These are phyloP conservation scores for Ochromonas danica DNA, from an alignment of 108 stramenopile genomes.

Conservation along the genomic window DNA sequence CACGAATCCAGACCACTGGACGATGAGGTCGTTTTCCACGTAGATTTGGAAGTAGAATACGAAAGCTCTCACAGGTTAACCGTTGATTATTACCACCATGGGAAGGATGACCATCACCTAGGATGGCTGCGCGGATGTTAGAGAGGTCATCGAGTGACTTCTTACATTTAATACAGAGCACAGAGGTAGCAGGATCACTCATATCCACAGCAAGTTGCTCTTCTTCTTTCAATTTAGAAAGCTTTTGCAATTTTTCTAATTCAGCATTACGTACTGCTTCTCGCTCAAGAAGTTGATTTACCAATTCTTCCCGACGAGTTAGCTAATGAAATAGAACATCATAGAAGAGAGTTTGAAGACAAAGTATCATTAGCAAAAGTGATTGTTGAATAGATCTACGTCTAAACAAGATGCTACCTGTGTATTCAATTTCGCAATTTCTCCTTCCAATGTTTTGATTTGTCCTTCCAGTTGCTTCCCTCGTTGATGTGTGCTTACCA, in stretches of 20 bases:
- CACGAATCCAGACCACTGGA: conserved; percentile 47
- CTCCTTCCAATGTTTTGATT: conserved; percentile 22
- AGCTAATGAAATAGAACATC: neutral
- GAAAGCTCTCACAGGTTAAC: conserved; percentile 54
- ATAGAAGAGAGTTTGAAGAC: too few species aligned
- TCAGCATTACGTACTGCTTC: conserved; percentile 19
- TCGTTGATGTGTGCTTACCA: conserved; percentile 20
- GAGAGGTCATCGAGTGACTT: conserved; percentile 52
- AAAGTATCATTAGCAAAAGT: too few species aligned
- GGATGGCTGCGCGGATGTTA: conserved; percentile 44
- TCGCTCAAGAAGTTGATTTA: conserved; percentile 1
- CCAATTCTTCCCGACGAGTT: conserved; percentile 2
- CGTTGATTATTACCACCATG: conserved; percentile 7
- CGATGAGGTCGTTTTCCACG: conserved; percentile 45
- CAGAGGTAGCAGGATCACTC: conserved; percentile 37
- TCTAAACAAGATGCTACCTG: conserved; percentile 52
- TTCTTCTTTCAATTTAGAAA: conserved; percentile 13
- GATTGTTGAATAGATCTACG: too few species aligned
- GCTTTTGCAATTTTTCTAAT: conserved; percentile 9
- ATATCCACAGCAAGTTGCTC: conserved; percentile 19
- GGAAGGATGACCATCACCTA: conserved; percentile 3
- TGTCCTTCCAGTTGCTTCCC: conserved; percentile 34
- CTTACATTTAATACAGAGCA: conserved; percentile 59
- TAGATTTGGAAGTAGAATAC: conserved; percentile 58
- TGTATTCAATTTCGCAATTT: conserved; percentile 35